These are phyloP conservation scores for Clathrus columnatus DNA, from an alignment of 768 basidiomycete species.

Conservation along the genomic window DNA sequence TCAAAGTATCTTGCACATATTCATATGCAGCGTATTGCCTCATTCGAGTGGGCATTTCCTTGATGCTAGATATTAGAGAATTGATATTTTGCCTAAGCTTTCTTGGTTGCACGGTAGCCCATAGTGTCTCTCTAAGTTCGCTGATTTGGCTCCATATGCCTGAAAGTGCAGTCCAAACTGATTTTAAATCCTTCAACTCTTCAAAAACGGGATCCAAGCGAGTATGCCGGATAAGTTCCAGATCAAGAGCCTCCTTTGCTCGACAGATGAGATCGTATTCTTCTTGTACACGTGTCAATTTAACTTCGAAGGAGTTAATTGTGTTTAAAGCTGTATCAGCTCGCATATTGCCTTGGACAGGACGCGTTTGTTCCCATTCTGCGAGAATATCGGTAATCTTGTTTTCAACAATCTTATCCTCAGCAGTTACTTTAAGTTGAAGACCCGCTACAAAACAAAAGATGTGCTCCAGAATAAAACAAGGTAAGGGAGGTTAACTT, in stretches of 20 bases:
- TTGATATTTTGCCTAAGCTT: conserved; percentile 94
- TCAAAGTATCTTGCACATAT: conserved; percentile 88
- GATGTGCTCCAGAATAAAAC: neutral
- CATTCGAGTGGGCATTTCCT: conserved; percentile 99
- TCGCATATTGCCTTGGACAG: conserved; percentile 93
- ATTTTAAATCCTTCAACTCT: conserved; percentile 92
- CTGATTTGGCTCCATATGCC: conserved; percentile 93
- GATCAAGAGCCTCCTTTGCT: conserved; percentile 93
- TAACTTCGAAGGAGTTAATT: conserved; percentile 91
- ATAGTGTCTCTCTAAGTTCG: conserved; percentile 79
- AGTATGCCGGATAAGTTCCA: conserved; percentile 83
- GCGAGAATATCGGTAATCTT: conserved; percentile 83
- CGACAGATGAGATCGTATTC: conserved; percentile 93
- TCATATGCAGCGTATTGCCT: conserved; percentile 98
- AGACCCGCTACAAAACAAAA: conserved; percentile 60
- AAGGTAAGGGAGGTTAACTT: conserved; percentile 2
- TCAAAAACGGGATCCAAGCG: conserved; percentile 92
- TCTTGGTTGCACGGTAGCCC: conserved; percentile 90
- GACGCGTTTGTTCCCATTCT: conserved; percentile 95
- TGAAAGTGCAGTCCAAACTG: conserved; percentile 97
- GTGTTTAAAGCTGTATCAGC: conserved; percentile 95
- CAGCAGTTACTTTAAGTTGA: conserved; percentile 99
- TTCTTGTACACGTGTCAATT: conserved; percentile 81
- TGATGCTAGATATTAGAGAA: conserved; percentile 81
- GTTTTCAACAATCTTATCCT: conserved; percentile 96